Evolutionary conservation across 345 rosid genomes (phyloP), one percentile per base, ranked within the genome.

Genomic region (Acer campestre): DNA sequence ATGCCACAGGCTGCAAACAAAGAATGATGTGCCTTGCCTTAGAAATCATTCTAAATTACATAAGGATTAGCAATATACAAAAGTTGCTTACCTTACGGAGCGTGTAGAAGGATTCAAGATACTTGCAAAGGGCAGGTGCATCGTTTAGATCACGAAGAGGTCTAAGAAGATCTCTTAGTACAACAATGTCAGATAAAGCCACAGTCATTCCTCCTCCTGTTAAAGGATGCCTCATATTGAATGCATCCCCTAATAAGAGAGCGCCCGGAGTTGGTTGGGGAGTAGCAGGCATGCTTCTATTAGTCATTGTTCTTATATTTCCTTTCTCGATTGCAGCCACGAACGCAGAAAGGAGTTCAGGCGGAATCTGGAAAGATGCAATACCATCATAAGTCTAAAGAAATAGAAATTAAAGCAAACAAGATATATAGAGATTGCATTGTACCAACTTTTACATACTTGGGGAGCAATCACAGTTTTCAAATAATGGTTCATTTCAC

Each of bases 181-280:
- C 51, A 58, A 72, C 35, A 38, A 59, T 40, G 61, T 72, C 75
- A 20, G 67, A 72, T 59, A 72, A 59, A 59, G 75, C 75, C 17
- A 59, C 75, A 2, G 66, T 59, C 67, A 72, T 72, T 38, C 66
- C 75, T 20, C 75, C 55, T 59, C 55, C 75, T n/a, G 75, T 72
- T 59, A 72, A 38, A 0, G 75, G 75, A 38, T 38, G 67, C 31
- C 55, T 2, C 75, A 72, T 72, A 59, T 72, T 72, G 55, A 72
- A 72, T 13, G 75, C 18, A 40, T 58, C 75, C 35, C 66, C 53
- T 3, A 72, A 17, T 8, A 59, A 58, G 9, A 72, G 53, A 38
- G 67, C 55, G n/a, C 75, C 58, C 0, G 72, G 56, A 6, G 72
- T 68, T 7, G 72, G 72, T 22, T 46, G 27, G 2, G 58, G 58